Base-by-base conservation (phyloP, 192 early-diverging fungal species). In the Coemansia sp. region DNA sequence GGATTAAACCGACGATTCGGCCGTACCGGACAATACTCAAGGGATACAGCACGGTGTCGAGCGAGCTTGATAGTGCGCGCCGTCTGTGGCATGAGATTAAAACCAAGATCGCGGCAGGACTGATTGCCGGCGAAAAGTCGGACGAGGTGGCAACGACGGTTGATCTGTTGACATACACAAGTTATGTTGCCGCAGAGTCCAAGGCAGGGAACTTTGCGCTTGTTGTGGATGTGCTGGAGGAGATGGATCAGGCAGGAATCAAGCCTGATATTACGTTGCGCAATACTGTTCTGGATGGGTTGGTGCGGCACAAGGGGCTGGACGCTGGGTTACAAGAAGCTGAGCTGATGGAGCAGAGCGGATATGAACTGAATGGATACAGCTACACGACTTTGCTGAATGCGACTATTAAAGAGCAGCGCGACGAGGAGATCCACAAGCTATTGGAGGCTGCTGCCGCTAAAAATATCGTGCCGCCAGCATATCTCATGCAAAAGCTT, bases 1-100 rank as follows among this genome's bases (percentile, higher is more conserved):
- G 67, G 13, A 56, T 73, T 2, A 29, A 43, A 38, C 75, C 67
- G 13, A 69, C 70, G 4, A 72, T 78, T 38, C 58, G 65, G 60
- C 75, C 75, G 9, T 78, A 69, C 29, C 70, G 75, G 51, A 73
- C 66, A 11, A 59, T 78, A 51, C 70, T 78, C 23, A 78, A 73
- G 27, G 75, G 70, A 16, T 73, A 73, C 52, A 69, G 75, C 66
- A 49, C 39, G 51, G 27, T 65, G 7, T 24, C 63, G 0, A 32
- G 52, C 52, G 70, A 78, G 38, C 73, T 78, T 13, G 75, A 66
- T 16, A 69, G 54, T 48, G 70, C 70, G 16, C 75, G 70, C 9
- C 59, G 29, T 52, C 50, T 73, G 18, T 78, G 75, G 75, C 62
- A 63, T 23, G 67, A 69, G 22, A 68, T 78, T 39, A 69, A 69